A percentile compares a stretch with the other conserved stretches of the same genome.
Conservation (phyloP, 2,329 filamentous ascomycete genomes). For the Talaromyces sp. region DNA sequence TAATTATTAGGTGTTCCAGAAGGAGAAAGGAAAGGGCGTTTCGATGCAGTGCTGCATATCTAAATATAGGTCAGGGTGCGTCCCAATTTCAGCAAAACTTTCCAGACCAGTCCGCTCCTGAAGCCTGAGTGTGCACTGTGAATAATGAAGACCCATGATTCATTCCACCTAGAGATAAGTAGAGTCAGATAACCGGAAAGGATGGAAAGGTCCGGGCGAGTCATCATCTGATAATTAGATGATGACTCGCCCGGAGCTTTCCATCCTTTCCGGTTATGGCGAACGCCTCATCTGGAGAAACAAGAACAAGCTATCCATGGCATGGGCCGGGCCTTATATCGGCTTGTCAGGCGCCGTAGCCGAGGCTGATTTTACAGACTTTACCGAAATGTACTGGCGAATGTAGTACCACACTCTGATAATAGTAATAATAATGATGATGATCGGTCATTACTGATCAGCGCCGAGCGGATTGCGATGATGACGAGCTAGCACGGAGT, state of each 20-base stretch:
- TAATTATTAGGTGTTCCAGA: neutral
- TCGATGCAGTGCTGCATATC: neutral
- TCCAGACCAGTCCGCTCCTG: neutral
- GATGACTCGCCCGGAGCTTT: neutral
- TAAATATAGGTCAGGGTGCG: neutral
- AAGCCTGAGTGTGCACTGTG: neutral
- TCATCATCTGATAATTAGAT: neutral
- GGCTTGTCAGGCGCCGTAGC: neutral
- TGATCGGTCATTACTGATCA: neutral
- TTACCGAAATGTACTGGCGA: neutral
- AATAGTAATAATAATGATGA: neutral
- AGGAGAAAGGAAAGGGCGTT: neutral
- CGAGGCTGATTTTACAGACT: neutral
- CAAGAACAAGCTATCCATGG: neutral
- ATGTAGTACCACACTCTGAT: neutral
- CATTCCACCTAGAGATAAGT: neutral
- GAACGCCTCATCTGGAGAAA: neutral
- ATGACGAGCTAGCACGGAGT: neutral
- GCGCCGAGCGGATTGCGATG: neutral
- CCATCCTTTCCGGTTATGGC: neutral
- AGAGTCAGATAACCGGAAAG: neutral
- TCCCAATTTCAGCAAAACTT: neutral
- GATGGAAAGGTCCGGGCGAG: neutral
- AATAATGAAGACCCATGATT: neutral
- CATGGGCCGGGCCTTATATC: neutral